A percentile compares a stretch with the other conserved stretches of the same genome.
phyloP scores from a whole-genome alignment of 2,329 filamentous ascomycete species.

The Uncinocarpus reesii region DNA sequence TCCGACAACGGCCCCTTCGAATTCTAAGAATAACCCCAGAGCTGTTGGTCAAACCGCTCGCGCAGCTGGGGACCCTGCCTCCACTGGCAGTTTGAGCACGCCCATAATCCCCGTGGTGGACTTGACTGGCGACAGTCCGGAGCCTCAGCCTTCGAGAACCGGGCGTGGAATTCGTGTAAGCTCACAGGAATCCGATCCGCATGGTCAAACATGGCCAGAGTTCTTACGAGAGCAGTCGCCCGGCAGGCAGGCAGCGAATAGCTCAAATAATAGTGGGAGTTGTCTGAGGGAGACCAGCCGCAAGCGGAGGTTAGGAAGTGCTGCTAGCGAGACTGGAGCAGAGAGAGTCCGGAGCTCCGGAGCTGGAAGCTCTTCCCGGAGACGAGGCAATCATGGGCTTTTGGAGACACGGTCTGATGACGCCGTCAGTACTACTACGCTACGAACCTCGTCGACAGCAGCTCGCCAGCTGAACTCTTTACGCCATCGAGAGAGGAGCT shows the following conservation, averaged over 20 bases:
- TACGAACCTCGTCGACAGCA: constrained; percentile 20
- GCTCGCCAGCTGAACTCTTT: constrained; percentile 19
- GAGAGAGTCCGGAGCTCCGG: background rate
- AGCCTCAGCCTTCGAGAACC: background rate
- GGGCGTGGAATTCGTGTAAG: background rate
- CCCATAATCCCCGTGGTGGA: constrained; percentile 2
- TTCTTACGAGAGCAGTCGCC: constrained; percentile 8
- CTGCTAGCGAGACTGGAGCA: background rate
- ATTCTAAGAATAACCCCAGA: background rate
- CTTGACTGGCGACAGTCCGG: constrained; percentile 7
- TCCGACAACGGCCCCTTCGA: constrained; percentile 1
- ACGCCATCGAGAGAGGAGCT: constrained; percentile 22
- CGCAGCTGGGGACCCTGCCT: background rate
- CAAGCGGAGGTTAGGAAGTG: constrained; percentile 11
- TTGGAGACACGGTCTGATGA: constrained; percentile 27
- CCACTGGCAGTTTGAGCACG: background rate
- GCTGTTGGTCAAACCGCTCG: background rate
- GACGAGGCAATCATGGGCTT: constrained; percentile 4
- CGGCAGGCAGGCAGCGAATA: background rate
- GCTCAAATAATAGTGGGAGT: background rate
- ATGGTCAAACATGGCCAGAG: constrained; percentile 12
- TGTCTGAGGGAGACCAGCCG: constrained; percentile 1
- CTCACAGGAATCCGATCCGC: background rate
- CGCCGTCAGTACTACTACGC: constrained; percentile 28
- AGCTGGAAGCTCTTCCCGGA: background rate